Evolutionary conservation across 2,329 filamentous ascomycete species (phyloP), one percentile per base, ranked within the genome.

Genomic region (Thelonectria blattea): DNA sequence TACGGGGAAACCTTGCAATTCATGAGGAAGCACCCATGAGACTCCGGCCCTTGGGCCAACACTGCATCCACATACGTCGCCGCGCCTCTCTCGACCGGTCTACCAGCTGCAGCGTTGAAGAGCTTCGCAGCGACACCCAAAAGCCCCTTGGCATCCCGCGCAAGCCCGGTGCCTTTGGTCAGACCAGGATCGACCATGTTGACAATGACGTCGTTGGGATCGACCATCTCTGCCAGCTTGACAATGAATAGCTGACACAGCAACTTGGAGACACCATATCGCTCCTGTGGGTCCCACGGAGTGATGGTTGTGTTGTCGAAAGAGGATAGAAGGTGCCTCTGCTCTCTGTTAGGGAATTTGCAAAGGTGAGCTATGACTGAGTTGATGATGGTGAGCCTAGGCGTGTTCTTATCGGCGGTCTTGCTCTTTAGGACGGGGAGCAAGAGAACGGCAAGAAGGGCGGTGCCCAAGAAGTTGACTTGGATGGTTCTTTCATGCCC

Each of bases 21-120:
- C 75, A 80, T 81, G 1, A 84, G 42, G 60, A 80, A 84, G 46
- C 78, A 80, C 0, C 82, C 82, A 65, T 86, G 83, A 0, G 79
- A 80, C 65, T 84, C 81, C 45, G 74, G 75, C 0, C 82, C 83
- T 54, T 84, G 77, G 0, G 74, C 71, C 1, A 80, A 72, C 0
- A 70, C 72, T 0, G 82, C 82, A 65, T 85, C 79, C 1, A 84
- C 57, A 64, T 80, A 83, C 0, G 76, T 79, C 47, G 76, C 78
- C 1, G 80, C 81, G 5, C 79, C 83, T 5, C 76, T 74, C 6
- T 72, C 68, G 12, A 74, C 34, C 4, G 65, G 72, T 18, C 78
- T 71, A 0, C 67, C 78, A 1, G 68, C 62, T 5, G 75, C 2
- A 1, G 57, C 49, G 9, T 64, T 48, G 14, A 69, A 60, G 0